Evolutionary conservation across 352 stramenopile genomes (phyloP), one percentile per base, ranked within the genome.

Genomic region (Phytopythium kandeliae): DNA sequence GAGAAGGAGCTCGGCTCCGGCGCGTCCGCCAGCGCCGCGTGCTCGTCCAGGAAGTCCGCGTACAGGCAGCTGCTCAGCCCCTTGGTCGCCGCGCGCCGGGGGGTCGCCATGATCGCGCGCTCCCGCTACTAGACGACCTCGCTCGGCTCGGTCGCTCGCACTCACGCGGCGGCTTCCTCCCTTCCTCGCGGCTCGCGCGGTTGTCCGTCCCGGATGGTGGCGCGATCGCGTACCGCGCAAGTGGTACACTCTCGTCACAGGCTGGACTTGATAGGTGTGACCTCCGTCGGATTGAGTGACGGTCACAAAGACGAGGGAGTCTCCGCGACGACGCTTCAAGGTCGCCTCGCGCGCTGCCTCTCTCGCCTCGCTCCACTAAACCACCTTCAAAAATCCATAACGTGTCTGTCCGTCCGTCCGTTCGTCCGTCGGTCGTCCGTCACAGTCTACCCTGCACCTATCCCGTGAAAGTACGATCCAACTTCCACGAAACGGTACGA

Each of bases 41-140:
- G 57, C 34, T 82, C 67, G 35, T 71, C 69, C 41, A 91, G 44
- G 52, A 91, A 91, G 54, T 87, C 71, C 31, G 58, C 65, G 60
- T 85, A 91, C 38, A 85, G 62, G 40, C 67, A 85, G 65, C 73
- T 85, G 52, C 72, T 78, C 43, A 86, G 70, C 41, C 70, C 71
- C 46, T 44, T 24, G 21, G 68, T 62, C 21, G 65, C 68, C 7
- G 68, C 71, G 24, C 62, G 63, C 53, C 61, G 42, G 40, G 47
- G 63, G 4, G 51, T 55, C 61, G 65, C 69, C 34, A 41, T 52
- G 21, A n/a, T 21, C 25, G 31, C 30, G 28, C 28, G 28, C 28
- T 4, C 28, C 4, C 28, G 9, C 4, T 9, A 31, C 4, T 31
- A 4, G 28, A 4, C 28, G 28, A 31, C 28, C 28, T 31, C 28